Base-by-base conservation (phyloP, 2,329 filamentous ascomycete species). In the Paraconiothyrium sp. region DNA sequence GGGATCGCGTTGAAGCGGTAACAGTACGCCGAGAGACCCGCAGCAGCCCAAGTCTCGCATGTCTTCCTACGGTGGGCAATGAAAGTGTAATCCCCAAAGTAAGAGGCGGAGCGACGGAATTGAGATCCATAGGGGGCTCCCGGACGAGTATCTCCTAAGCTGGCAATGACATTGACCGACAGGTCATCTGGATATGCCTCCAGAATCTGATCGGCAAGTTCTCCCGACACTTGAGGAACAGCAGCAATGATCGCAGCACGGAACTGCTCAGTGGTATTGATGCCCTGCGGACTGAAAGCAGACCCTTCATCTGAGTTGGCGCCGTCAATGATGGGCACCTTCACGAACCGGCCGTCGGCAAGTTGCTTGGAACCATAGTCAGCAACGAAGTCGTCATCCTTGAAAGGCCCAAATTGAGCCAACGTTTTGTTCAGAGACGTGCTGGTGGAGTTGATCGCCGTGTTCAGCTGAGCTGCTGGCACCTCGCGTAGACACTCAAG, bases 281-380 rank as follows among this genome's bases (percentile, higher is more conserved):
- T 81, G 0, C 81, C 84, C n/a, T 30, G 3, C 10, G 54, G 54
- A 24, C 54, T 56, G 68, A 89, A 90, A 1, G 80, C 79, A 0
- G 84, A 84, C 2, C 88, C 90, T 72, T 92, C 90, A 67, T 92
- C 89, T 1, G 84, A 84, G 73, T 90, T 91, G 39, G 84, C 84
- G 7, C 90, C 89, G 37, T 84, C 79, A 7, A 92, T 81, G 44
- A 91, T 84, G 1, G 89, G 88, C 0, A 91, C 86, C 56, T 86
- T 83, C 59, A 90, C 85, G 65, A 91, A 90, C 20, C 83, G 82
- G 50, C 88, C 88, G 5, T 82, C 73, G 1, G 79, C 76, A 6
- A 92, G 78, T 66, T 89, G 86, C 8, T 82, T 73, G 10, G 84
- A 85, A 1, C 83, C 84, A 63, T 82, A 84, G 8, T 82, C 81